phyloP scores from a whole-genome alignment of 148 eudicot genomes.

The Polygonum aviculare region DNA sequence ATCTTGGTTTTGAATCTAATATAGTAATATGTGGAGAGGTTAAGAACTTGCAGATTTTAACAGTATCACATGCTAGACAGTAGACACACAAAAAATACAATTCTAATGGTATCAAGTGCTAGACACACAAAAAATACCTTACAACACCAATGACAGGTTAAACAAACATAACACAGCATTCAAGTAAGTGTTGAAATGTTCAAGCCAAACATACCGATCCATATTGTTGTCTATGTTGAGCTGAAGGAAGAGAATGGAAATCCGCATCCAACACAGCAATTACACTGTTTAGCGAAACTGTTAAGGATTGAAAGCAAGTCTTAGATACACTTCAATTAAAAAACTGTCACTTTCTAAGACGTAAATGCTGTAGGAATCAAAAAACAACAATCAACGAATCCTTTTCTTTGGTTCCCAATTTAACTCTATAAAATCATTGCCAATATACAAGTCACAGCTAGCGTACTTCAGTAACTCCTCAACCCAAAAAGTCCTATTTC shows the following conservation, averaged over 20 bases:
- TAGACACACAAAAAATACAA: not conserved
- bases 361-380: not conserved
- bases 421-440: not conserved
- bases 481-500: not conserved
- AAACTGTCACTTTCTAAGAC: not conserved
- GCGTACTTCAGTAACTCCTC: not conserved
- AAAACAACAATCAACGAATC: not conserved
- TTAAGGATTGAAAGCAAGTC: not conserved
- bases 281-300: constrained; percentile 95
- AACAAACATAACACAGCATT: not conserved
- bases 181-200: not conserved
- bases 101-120: not conserved
- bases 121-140: not conserved
- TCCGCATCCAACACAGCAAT: constrained; percentile 98
- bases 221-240: constrained; percentile 92
- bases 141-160: not conserved
- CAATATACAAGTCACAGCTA: not conserved
- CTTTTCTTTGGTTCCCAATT: not conserved
- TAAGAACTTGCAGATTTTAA: not conserved
- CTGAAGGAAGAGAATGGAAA: constrained; percentile 93
- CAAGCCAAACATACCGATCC: constrained; percentile 66
- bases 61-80: not conserved
- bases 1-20: not conserved
- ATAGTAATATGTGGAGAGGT: not conserved
- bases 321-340: not conserved